These are phyloP conservation scores for Boletus rubropictus DNA, from an alignment of 768 basidiomycete genomes.

Conservation along the genomic window DNA sequence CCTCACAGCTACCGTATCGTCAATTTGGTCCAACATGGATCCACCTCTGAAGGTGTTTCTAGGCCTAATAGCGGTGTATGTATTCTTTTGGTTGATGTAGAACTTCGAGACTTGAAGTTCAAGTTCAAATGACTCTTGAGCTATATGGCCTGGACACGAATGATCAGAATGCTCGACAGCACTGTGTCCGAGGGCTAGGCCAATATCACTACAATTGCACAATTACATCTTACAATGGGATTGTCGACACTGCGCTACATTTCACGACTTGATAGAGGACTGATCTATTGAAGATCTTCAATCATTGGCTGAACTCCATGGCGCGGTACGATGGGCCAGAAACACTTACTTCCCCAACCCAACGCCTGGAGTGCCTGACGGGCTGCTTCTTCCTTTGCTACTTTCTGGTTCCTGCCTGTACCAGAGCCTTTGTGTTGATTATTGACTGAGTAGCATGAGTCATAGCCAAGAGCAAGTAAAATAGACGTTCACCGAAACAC, in stretches of 20 bases:
- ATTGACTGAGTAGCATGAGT: slow-evolving; percentile 38
- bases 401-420: slow-evolving; percentile 52
- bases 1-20: slow-evolving; percentile 31
- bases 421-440: slow-evolving; percentile 45
- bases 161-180: background rate
- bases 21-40: slow-evolving; percentile 46
- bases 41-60: slow-evolving; percentile 65
- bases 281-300: slow-evolving; percentile 14
- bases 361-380: slow-evolving; percentile 47
- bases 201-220: slow-evolving; percentile 2
- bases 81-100: slow-evolving; percentile 45
- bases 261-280: background rate
- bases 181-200: background rate
- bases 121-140: background rate
- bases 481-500: slow-evolving; percentile 43
- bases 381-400: slow-evolving; percentile 67
- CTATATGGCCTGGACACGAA: background rate
- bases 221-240: background rate
- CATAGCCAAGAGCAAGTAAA: background rate
- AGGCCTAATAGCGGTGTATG: slow-evolving; percentile 57
- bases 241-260: background rate
- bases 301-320: background rate
- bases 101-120: background rate
- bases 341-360: slow-evolving; percentile 44
- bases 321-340: background rate